Conservation (phyloP, 202 grass and related monocot genomes). For the Bolboschoenoplectus hybrid region DNA sequence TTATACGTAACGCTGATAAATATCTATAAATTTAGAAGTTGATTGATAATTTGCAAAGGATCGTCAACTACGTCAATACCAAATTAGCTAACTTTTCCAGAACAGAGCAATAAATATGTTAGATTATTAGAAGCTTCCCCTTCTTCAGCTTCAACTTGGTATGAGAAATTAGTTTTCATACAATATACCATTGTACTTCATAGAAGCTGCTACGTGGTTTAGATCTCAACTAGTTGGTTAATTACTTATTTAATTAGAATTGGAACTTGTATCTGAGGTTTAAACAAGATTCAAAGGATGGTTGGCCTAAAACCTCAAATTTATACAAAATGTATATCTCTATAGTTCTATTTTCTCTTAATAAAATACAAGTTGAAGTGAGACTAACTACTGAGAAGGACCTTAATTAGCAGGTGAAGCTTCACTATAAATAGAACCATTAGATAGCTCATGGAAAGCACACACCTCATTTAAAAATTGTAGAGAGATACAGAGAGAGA, state of each 20-base stretch:
- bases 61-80: background rate
- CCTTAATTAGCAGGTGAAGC: background rate
- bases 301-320: background rate
- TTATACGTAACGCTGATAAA: background rate
- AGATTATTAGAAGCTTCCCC: background rate
- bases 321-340: background rate
- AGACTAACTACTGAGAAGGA: background rate
- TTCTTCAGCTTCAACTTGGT: background rate
- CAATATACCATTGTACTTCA: background rate
- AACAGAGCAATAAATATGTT: constrained; percentile 24
- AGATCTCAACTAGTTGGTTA: background rate
- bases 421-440: constrained; percentile 8
- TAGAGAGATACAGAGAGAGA: background rate
- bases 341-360: background rate
- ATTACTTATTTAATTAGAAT: background rate
- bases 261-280: background rate
- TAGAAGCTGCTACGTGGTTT: background rate
- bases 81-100: background rate
- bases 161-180: background rate
- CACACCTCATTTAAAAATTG: background rate
- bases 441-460: background rate
- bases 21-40: background rate
- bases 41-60: constrained; percentile 2
- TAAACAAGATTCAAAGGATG: background rate
- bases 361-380: background rate